A percentile compares a stretch with the other conserved stretches of the same genome.
Conservation (phyloP, 2,329 filamentous ascomycete species). For the Xylaria arbuscula region DNA sequence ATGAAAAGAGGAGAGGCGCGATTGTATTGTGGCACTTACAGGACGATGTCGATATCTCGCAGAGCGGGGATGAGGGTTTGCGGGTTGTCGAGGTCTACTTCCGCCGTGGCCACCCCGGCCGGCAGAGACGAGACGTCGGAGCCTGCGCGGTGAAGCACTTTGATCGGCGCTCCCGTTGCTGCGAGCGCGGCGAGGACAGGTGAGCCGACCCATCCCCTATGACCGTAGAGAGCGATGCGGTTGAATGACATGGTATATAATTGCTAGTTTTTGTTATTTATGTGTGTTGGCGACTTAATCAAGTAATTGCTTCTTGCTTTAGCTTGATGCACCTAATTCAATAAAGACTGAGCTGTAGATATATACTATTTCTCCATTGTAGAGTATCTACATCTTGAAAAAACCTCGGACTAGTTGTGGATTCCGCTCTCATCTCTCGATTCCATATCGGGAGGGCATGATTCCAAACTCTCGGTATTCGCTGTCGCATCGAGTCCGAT, state of each 20-base stretch:
- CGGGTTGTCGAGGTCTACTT: conserved; percentile 22
- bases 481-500: too few species aligned
- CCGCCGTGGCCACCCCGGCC: not conserved
- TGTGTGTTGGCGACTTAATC: too few species aligned
- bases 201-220: conserved; percentile 46
- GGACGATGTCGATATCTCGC: conserved; percentile 42
- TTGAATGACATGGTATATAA: conserved; percentile 46
- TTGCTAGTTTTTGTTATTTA: not conserved
- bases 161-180: conserved; percentile 41
- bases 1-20: not conserved
- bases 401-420: too few species aligned
- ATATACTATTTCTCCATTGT: too few species aligned
- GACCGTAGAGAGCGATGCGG: conserved; percentile 48
- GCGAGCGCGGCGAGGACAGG: conserved; percentile 43
- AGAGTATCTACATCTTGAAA: too few species aligned
- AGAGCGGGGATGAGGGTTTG: conserved; percentile 35
- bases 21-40: conserved; percentile 34
- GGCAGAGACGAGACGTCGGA: conserved; percentile 33
- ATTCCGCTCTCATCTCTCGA: too few species aligned
- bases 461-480: too few species aligned
- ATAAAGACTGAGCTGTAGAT: too few species aligned
- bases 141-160: not conserved
- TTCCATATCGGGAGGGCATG: too few species aligned
- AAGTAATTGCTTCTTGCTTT: too few species aligned
- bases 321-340: too few species aligned